Evolutionary conservation across 495 filamentous ascomycete species (phyloP).

Genomic region (Aspergillus asperescens): DNA sequence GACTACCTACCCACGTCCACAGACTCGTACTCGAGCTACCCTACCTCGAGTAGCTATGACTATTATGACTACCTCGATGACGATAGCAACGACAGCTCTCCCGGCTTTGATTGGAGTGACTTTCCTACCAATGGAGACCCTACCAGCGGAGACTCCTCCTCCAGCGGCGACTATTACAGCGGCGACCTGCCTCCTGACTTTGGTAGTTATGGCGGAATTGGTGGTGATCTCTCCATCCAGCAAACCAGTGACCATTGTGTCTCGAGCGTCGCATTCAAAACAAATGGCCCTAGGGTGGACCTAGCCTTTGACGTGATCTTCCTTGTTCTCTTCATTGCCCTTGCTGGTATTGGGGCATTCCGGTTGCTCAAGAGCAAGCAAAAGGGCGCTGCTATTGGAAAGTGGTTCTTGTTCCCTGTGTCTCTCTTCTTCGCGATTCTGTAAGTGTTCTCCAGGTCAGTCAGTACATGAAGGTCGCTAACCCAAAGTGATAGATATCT

Average conservation of each 20-base stretch:
- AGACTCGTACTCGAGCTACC: neutral
- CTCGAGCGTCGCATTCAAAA: slow-evolving; percentile 5
- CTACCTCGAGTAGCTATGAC: neutral
- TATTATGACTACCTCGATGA: neutral
- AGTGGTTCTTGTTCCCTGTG: slow-evolving; percentile 13
- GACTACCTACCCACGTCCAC: neutral
- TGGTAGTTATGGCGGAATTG: too few species aligned
- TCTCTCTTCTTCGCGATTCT: slow-evolving; percentile 13
- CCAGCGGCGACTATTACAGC: too few species aligned
- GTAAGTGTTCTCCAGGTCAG: neutral
- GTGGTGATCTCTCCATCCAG: neutral
- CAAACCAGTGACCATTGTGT: neutral
- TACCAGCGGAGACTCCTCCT: too few species aligned
- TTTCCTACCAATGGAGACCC: neutral
- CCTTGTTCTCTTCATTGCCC: slow-evolving; percentile 9
- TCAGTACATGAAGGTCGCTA: neutral
- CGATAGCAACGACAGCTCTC: neutral
- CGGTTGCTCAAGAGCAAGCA: slow-evolving; percentile 6
- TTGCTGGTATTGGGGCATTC: neutral
- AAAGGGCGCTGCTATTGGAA: neutral
- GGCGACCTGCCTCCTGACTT: neutral
- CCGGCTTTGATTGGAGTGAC: neutral
- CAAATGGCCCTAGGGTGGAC: neutral
- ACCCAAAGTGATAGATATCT: neutral
- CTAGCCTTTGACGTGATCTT: slow-evolving; percentile 19